phyloP scores from a whole-genome alignment of 2,329 filamentous ascomycete genomes.

The Acephala macrosclerotiorum region DNA sequence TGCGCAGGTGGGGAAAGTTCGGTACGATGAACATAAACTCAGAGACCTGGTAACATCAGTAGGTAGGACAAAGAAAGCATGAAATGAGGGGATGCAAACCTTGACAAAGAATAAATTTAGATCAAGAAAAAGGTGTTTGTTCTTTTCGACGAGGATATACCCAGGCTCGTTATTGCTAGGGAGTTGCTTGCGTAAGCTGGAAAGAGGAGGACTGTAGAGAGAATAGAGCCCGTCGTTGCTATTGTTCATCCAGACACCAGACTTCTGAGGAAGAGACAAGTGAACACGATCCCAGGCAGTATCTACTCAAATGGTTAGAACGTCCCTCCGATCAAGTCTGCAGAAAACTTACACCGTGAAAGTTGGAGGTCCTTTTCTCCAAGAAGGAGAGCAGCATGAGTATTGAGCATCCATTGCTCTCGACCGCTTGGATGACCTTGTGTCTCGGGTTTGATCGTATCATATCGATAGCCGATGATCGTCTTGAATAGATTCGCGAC shows the following conservation, averaged over 20 bases:
- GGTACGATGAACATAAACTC: conserved; percentile 67
- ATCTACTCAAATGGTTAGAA: conserved; percentile 49
- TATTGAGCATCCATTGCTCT: conserved; percentile 72
- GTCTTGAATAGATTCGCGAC: conserved; percentile 62
- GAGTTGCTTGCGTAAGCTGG: conserved; percentile 58
- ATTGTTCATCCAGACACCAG: conserved; percentile 59
- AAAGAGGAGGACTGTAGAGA: conserved; percentile 57
- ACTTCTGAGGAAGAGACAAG: conserved; percentile 61
- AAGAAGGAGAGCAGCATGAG: conserved; percentile 67
- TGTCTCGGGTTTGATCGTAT: conserved; percentile 63
- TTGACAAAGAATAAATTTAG: conserved; percentile 74
- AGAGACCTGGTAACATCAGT: conserved; percentile 55
- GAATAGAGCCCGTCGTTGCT: conserved; percentile 64
- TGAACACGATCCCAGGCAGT: conserved; percentile 65
- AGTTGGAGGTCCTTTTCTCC: conserved; percentile 70
- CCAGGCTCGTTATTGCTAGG: conserved; percentile 44
- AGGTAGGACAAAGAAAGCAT: conserved; percentile 11
- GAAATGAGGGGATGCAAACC: conserved; percentile 48
- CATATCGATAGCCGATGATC: conserved; percentile 68
- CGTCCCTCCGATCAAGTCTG: conserved; percentile 11
- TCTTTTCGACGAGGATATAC: conserved; percentile 31
- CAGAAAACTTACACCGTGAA: conserved; percentile 60
- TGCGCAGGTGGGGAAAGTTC: conserved; percentile 63
- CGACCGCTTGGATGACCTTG: conserved; percentile 63
- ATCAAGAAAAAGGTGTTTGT: conserved; percentile 50